Conservation (phyloP, 2,329 filamentous ascomycete genomes). For the Leptodontidium sp. region DNA sequence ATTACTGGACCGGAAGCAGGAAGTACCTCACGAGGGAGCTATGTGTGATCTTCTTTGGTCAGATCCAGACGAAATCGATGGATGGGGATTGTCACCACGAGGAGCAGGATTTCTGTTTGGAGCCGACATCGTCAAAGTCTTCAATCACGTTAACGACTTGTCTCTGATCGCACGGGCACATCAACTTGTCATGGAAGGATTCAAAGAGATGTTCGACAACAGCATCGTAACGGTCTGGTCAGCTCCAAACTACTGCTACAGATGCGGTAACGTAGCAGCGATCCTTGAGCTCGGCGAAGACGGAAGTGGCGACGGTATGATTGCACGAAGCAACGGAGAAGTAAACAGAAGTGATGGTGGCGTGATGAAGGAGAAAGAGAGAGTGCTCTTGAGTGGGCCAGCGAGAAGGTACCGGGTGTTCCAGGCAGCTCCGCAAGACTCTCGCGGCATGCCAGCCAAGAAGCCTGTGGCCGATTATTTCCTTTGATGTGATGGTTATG, state of each 20-base stretch:
- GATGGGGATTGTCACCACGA: constrained; percentile 92
- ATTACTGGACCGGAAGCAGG: constrained; percentile 93
- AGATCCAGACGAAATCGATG: constrained; percentile 96
- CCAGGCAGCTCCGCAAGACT: constrained; percentile 95
- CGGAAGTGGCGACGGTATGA: constrained; percentile 69
- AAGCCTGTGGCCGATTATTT: constrained; percentile 99
- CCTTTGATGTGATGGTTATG: constrained; percentile 52
- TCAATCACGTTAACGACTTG: constrained; percentile 94
- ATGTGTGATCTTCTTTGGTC: constrained; percentile 99
- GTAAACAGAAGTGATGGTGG: constrained; percentile 64
- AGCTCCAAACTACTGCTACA: constrained; percentile 94
- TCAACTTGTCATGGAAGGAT: constrained; percentile 98
- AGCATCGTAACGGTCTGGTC: constrained; percentile 99
- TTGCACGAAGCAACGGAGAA: constrained; percentile 48
- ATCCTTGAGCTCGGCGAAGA: constrained; percentile 94
- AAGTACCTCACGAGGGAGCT: constrained; percentile 96
- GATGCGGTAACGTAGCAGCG: constrained; percentile 91
- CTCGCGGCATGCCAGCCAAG: constrained; percentile 97
- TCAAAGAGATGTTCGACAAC: constrained; percentile 98
- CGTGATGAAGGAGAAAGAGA: constrained; percentile 59
- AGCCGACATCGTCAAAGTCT: constrained; percentile 92
- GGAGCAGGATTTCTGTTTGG: constrained; percentile 97
- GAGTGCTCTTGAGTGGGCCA: constrained; percentile 70
- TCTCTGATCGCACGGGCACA: constrained; percentile 93
- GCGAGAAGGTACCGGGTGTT: constrained; percentile 94